A percentile compares a stretch with the other conserved stretches of the same genome.
phyloP scores from a whole-genome alignment of 257 asterid genomes.

The Solanum dulcamara region DNA sequence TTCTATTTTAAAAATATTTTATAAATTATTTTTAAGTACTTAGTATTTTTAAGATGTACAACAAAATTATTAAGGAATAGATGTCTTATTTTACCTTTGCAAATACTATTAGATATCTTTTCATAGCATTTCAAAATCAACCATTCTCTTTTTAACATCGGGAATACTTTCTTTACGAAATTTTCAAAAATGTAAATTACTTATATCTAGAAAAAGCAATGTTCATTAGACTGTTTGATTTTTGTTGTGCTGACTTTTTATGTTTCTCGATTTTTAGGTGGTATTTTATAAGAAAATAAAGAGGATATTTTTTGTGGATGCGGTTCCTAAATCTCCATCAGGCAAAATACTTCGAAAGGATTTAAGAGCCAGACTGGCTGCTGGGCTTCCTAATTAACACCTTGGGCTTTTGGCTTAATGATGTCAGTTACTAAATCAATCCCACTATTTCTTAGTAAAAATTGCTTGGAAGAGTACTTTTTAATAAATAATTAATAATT shows the following conservation, averaged over 20 bases:
- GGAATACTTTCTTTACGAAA: background rate
- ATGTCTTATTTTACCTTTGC: background rate
- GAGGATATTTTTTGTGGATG: slow-evolving; percentile 55
- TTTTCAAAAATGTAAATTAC: background rate
- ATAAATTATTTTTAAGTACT: background rate
- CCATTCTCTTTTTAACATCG: background rate
- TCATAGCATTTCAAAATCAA: background rate
- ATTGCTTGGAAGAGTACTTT: too few species aligned
- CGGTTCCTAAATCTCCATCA: slow-evolving; percentile 71
- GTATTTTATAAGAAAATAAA: slow-evolving; percentile 74
- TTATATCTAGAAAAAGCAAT: background rate
- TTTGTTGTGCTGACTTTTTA: background rate
- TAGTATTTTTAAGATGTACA: too few species aligned
- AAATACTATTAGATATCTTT: background rate
- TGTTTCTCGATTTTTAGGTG: slow-evolving; percentile 32
- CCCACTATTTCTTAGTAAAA: too few species aligned
- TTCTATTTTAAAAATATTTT: too few species aligned
- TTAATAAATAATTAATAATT: too few species aligned
- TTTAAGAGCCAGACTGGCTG: slow-evolving; percentile 57
- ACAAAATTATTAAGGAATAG: background rate
- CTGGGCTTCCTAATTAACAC: slow-evolving; percentile 7
- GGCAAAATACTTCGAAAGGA: slow-evolving; percentile 93
- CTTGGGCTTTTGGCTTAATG: background rate
- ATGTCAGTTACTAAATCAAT: background rate
- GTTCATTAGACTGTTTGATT: background rate